phyloP scores from a whole-genome alignment of 495 filamentous ascomycete genomes.

The Cudoniella acicularis region DNA sequence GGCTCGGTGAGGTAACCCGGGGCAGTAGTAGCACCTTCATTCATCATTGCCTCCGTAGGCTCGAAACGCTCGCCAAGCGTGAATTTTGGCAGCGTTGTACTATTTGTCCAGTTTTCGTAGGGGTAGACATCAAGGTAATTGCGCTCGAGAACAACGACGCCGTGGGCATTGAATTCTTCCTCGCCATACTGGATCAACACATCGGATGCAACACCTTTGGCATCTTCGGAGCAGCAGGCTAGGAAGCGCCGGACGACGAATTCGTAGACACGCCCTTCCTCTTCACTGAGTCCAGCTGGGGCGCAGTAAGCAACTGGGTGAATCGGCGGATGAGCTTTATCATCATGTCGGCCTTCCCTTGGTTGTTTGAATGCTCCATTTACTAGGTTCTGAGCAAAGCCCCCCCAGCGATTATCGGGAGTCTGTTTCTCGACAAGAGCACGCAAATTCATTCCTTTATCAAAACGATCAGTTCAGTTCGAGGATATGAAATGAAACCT shows the following conservation, averaged over 20 bases:
- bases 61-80: slow-evolving; percentile 73
- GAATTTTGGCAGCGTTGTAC: slow-evolving; percentile 76
- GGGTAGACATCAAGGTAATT: slow-evolving; percentile 96
- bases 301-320: slow-evolving; percentile 83
- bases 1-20: slow-evolving; percentile 91
- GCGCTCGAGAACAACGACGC: slow-evolving; percentile 78
- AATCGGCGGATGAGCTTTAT: slow-evolving; percentile 95
- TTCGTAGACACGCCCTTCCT: slow-evolving; percentile 81
- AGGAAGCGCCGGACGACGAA: slow-evolving; percentile 93
- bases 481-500: slow-evolving; percentile 94
- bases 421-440: slow-evolving; percentile 81
- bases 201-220: slow-evolving; percentile 76
- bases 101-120: slow-evolving; percentile 94
- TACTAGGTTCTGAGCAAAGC: slow-evolving; percentile 74
- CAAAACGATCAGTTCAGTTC: slow-evolving; percentile 98
- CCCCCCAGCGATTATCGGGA: slow-evolving; percentile 70
- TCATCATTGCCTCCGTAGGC: slow-evolving; percentile 84
- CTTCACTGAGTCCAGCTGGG: slow-evolving; percentile 51
- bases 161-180: slow-evolving; percentile 74
- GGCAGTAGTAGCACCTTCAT: slow-evolving; percentile 78
- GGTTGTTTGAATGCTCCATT: slow-evolving; percentile 78
- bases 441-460: slow-evolving; percentile 80
- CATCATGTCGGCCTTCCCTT: slow-evolving; percentile 79
- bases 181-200: slow-evolving; percentile 83
- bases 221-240: slow-evolving; percentile 94